Evolutionary conservation across 225 moss, liverwort and hornwort species (phyloP).

Genomic region (Bryoerythrophyllum caledonicum): DNA sequence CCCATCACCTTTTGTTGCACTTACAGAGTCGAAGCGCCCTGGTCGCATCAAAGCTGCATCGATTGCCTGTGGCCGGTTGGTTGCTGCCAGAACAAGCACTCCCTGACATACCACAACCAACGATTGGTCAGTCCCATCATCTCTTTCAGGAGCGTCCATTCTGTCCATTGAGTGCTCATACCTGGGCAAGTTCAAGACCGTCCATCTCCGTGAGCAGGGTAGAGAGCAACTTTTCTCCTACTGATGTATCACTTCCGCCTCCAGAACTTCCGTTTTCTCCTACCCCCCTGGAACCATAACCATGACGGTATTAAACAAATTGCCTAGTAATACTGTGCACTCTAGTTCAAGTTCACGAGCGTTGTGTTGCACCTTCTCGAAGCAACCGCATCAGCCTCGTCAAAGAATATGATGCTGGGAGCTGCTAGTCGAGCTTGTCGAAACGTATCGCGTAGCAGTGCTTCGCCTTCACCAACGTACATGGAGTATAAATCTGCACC

Average conservation of each 20-base stretch:
- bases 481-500: conserved; percentile 96
- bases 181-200: conserved; percentile 95
- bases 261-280: conserved; percentile 46
- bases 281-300: conserved; percentile 30
- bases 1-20: conserved; percentile 19
- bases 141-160: neutral
- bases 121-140: neutral
- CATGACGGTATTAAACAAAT: neutral
- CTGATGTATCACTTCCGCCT: conserved; percentile 73
- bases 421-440: conserved; percentile 82
- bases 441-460: conserved; percentile 82
- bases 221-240: conserved; percentile 91
- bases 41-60: conserved; percentile 96
- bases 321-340: conserved; percentile 1
- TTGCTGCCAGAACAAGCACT: conserved; percentile 91
- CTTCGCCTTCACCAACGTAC: conserved; percentile 97
- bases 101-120: conserved; percentile 52
- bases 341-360: neutral
- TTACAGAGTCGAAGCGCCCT: conserved; percentile 94
- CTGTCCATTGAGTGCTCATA: conserved; percentile 24
- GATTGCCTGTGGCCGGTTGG: conserved; percentile 88
- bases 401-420: conserved; percentile 96
- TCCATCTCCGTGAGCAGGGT: conserved; percentile 96
- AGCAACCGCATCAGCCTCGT: conserved; percentile 90
- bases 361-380: conserved; percentile 62